Percentiles rank a stretch among this genome's conserved stretches.
These are phyloP conservation scores for Aureobasidium sp. DNA, from an alignment of 2,329 filamentous ascomycete genomes.

Conservation along the genomic window DNA sequence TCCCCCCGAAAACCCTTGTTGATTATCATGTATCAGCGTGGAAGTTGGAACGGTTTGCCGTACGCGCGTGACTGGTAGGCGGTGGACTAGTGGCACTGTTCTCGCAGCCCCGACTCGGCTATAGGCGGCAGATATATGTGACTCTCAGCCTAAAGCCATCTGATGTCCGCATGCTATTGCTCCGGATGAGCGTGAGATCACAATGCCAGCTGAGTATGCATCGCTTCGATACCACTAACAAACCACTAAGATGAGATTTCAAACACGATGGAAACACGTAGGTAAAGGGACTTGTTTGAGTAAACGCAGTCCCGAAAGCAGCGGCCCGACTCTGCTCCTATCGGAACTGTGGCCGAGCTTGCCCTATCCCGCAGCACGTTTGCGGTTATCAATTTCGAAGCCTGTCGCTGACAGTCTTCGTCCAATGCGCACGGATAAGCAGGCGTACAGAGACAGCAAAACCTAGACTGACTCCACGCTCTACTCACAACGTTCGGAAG, in stretches of 20 bases:
- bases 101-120: slow-evolving; percentile 2
- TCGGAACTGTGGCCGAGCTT: neutral
- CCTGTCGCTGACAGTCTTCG: neutral
- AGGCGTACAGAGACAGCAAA: neutral
- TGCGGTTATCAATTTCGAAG: neutral
- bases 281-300: neutral
- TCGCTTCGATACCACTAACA: neutral
- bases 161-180: neutral
- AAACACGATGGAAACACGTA: neutral
- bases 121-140: slow-evolving; percentile 1
- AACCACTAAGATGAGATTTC: neutral
- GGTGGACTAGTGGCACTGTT: slow-evolving; percentile 6
- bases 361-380: neutral
- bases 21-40: slow-evolving; percentile 7
- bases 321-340: slow-evolving; percentile 6
- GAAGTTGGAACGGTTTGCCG: neutral
- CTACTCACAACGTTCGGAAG: neutral
- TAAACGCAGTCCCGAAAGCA: neutral
- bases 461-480: neutral
- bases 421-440: neutral
- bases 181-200: neutral
- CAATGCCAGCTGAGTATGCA: neutral
- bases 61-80: slow-evolving; percentile 8
- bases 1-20: neutral
- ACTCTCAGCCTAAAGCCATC: slow-evolving; percentile 5